Percentiles rank a stretch among this genome's conserved stretches.
Conservation (phyloP, 73 alveolate species). For the Urostyla sp. region DNA sequence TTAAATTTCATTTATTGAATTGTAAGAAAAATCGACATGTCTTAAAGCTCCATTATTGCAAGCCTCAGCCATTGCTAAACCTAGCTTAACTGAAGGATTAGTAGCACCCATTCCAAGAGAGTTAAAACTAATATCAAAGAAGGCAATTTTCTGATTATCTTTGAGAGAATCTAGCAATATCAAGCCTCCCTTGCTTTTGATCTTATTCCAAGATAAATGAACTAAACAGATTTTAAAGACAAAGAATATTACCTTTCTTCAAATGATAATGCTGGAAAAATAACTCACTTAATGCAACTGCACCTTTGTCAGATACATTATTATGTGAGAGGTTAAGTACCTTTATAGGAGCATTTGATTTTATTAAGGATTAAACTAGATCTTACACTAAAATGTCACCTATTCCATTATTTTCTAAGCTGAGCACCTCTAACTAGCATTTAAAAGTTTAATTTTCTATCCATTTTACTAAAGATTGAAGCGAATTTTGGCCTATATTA, state of each 20-base stretch:
- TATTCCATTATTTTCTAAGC: conserved; percentile 37
- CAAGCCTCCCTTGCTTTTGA: conserved; percentile 67
- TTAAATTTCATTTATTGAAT: conserved; percentile 76
- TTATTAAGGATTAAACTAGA: conserved; percentile 24
- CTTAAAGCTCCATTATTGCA: conserved; percentile 65
- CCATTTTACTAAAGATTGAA: conserved; percentile 27
- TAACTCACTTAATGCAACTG: conserved; percentile 51
- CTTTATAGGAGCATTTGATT: conserved; percentile 54
- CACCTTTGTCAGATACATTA: conserved; percentile 48
- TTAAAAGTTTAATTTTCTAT: conserved; percentile 36
- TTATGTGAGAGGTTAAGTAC: conserved; percentile 52
- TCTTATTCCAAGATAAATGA: conserved; percentile 75
- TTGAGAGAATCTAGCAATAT: conserved; percentile 40
- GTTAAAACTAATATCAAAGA: conserved; percentile 35
- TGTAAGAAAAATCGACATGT: conserved; percentile 90
- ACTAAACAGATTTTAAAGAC: no score
- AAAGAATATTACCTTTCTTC: conserved; percentile 37
- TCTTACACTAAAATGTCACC: conserved; percentile 40
- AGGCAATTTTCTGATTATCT: conserved; percentile 10
- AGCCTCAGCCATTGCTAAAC: conserved; percentile 54
- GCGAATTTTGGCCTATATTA: conserved; percentile 51
- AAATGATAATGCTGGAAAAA: conserved; percentile 3
- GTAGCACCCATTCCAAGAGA: conserved; percentile 7
- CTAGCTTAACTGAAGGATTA: no score
- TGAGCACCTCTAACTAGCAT: conserved; percentile 37